These are phyloP conservation scores for Neurospora discreta DNA, from an alignment of 495 filamentous ascomycete species.

Conservation along the genomic window DNA sequence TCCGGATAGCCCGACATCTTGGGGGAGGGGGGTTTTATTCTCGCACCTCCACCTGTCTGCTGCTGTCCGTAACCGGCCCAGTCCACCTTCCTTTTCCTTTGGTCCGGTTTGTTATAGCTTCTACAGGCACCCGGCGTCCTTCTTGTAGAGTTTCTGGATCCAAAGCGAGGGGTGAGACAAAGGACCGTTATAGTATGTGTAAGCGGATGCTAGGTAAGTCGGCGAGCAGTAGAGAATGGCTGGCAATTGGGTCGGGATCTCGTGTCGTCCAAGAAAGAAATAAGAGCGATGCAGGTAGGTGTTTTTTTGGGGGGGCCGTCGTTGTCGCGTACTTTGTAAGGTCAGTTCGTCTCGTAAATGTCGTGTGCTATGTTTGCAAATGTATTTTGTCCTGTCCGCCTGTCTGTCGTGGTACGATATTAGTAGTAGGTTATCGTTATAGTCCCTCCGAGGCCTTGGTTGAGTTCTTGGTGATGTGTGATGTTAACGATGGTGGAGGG, in stretches of 20 bases:
- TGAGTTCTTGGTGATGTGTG: background rate
- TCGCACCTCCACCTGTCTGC: conserved; percentile 1
- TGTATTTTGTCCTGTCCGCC: background rate
- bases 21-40: conserved; percentile 3
- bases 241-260: background rate
- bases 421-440: background rate
- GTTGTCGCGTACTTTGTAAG: background rate
- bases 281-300: background rate
- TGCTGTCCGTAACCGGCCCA: background rate
- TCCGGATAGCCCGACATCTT: conserved; percentile 20
- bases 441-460: background rate
- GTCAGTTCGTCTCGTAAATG: background rate
- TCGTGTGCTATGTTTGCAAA: background rate
- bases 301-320: background rate
- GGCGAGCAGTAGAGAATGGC: background rate
- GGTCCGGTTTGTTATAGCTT: background rate
- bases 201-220: background rate
- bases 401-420: background rate
- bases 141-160: background rate
- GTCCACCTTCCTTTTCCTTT: background rate
- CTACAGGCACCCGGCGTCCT: background rate
- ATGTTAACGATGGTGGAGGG: background rate
- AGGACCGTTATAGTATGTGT: background rate
- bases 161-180: background rate
- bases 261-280: background rate